Evolutionary conservation across 495 filamentous ascomycete species (phyloP).

Genomic region (Aspergillus nidulans): DNA sequence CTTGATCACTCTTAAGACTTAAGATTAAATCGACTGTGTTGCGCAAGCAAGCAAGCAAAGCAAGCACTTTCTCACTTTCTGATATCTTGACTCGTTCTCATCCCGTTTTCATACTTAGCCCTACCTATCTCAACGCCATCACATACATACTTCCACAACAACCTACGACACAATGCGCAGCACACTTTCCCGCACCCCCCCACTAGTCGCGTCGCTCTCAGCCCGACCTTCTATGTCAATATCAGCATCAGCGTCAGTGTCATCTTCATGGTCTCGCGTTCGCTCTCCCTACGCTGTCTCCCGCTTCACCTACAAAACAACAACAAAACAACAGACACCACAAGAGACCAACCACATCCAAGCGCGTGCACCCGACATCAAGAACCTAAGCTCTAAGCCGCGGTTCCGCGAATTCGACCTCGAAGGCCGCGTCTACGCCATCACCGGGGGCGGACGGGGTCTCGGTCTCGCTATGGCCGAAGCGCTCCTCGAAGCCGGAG

Average conservation of each 20-base stretch:
- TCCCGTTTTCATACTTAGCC: neutral
- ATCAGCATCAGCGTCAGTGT: conserved; percentile 7
- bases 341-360: conserved; percentile 33
- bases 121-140: neutral
- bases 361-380: conserved; percentile 25
- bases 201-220: neutral
- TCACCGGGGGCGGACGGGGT: conserved; percentile 60
- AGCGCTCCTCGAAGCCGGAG: conserved; percentile 66
- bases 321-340: conserved; percentile 4
- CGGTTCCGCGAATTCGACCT: conserved; percentile 53
- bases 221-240: conserved; percentile 7
- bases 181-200: conserved; percentile 14
- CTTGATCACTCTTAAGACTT: neutral
- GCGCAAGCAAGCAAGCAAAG: neutral
- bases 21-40: neutral
- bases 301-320: conserved; percentile 9
- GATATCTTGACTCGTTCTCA: neutral
- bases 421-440: conserved; percentile 51
- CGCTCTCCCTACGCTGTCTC: neutral
- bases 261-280: neutral
- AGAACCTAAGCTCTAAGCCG: conserved; percentile 18
- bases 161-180: conserved; percentile 16
- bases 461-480: conserved; percentile 64
- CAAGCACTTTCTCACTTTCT: too few relatives aligned
- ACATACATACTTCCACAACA: neutral